These are phyloP conservation scores for Claviceps digitariae DNA, from an alignment of 2,329 filamentous ascomycete species.

Conservation along the genomic window DNA sequence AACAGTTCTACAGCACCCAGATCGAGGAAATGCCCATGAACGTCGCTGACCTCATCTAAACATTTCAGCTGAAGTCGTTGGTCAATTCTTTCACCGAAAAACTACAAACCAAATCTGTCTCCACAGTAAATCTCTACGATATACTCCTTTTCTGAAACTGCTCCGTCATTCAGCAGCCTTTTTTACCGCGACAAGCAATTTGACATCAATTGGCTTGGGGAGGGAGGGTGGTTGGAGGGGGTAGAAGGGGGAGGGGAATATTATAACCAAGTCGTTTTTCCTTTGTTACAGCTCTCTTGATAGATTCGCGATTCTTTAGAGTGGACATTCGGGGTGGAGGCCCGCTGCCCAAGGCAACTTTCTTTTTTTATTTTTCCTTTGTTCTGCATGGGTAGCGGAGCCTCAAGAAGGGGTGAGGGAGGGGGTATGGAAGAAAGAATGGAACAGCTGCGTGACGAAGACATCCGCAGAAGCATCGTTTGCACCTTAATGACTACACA, in stretches of 20 bases:
- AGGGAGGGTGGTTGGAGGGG: neutral
- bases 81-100: neutral
- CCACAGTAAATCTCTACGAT: constrained; percentile 3
- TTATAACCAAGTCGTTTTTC: constrained; percentile 18
- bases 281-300: constrained; percentile 22
- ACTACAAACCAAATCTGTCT: constrained; percentile 11
- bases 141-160: constrained; percentile 12
- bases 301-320: constrained; percentile 28
- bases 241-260: constrained; percentile 6
- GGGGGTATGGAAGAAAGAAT: constrained; percentile 16
- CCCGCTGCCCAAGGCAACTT: neutral
- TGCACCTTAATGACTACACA: constrained; percentile 21
- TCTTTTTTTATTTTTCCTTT: neutral
- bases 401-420: constrained; percentile 9
- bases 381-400: constrained; percentile 14
- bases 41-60: constrained; percentile 62
- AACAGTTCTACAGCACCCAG: constrained; percentile 99
- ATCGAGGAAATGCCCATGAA: constrained; percentile 99
- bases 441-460: constrained; percentile 23
- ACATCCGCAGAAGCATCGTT: constrained; percentile 12
- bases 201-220: constrained; percentile 11
- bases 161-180: constrained; percentile 11
- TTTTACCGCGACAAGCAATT: constrained; percentile 14
- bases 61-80: neutral
- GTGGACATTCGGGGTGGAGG: constrained; percentile 10